These are phyloP conservation scores for Polytrichum commune DNA, from an alignment of 225 moss, liverwort and hornwort species.

Conservation along the genomic window DNA sequence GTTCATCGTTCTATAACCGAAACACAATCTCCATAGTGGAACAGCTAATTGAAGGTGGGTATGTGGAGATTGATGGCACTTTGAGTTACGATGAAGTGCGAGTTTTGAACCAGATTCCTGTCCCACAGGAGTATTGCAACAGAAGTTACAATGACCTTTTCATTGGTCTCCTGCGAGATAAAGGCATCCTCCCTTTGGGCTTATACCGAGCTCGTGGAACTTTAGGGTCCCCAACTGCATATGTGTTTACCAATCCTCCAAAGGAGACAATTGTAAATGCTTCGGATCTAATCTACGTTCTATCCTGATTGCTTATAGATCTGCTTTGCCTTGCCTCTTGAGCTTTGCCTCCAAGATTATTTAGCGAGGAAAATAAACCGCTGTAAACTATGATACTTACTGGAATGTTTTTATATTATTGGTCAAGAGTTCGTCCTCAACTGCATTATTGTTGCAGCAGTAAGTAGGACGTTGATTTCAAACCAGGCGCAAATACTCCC, in stretches of 20 bases:
- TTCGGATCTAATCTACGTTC: constrained; percentile 63
- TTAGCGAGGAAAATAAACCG: no score
- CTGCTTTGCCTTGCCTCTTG: no score
- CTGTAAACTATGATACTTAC: no score
- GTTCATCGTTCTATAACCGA: constrained; percentile 82
- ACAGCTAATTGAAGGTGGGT: constrained; percentile 69
- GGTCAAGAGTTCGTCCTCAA: no score
- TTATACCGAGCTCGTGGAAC: constrained; percentile 67
- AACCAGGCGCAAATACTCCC: no score
- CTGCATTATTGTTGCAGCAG: no score
- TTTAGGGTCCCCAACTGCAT: constrained; percentile 68
- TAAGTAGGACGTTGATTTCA: no score
- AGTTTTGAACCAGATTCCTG: constrained; percentile 48
- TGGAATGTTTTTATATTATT: no score
- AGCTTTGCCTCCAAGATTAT: no score
- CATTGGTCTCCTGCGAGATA: constrained; percentile 60
- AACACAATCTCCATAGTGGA: constrained; percentile 75
- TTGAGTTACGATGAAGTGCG: constrained; percentile 33
- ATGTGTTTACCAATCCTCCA: constrained; percentile 77
- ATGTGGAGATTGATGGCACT: constrained; percentile 21
- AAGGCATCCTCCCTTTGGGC: constrained; percentile 56
- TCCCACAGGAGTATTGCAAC: constrained; percentile 50
- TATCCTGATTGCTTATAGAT: constrained; percentile 20
- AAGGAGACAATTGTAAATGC: constrained; percentile 47
- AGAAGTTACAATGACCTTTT: constrained; percentile 51